Conservation (phyloP, 495 filamentous ascomycete species). For the Xanthoparmelia taractica region DNA sequence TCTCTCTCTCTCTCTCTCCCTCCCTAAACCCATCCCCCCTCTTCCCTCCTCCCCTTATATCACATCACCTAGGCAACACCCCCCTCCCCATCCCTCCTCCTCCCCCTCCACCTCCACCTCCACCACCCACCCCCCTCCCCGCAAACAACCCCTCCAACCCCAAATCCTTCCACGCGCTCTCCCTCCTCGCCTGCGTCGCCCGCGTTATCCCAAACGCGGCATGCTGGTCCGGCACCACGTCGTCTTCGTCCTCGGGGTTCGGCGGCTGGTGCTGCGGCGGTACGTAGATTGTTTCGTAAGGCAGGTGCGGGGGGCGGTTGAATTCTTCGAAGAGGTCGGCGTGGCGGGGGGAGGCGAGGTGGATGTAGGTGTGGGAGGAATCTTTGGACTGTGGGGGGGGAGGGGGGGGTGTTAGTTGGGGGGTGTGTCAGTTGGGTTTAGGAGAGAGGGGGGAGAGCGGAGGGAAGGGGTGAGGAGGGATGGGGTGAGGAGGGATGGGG, state of each 20-base stretch:
- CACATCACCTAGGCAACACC: conserved; percentile 41
- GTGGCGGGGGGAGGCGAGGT: conserved; percentile 70
- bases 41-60: neutral
- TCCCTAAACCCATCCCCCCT: conserved; percentile 9
- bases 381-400: conserved; percentile 66
- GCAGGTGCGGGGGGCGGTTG: conserved; percentile 40
- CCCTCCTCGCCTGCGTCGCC: conserved; percentile 58
- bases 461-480: too few relatives aligned
- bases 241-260: conserved; percentile 97
- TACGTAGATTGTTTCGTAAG: conserved; percentile 72
- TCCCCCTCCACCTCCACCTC: conserved; percentile 46
- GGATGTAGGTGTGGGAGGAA: conserved; percentile 75
- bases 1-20: neutral
- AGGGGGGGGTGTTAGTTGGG: neutral
- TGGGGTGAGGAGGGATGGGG: too few relatives aligned
- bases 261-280: conserved; percentile 81
- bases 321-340: conserved; percentile 79
- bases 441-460: neutral
- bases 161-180: conserved; percentile 80
- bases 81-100: conserved; percentile 26
- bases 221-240: conserved; percentile 95
- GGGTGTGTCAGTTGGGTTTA: neutral
- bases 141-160: conserved; percentile 49
- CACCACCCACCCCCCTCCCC: conserved; percentile 35
- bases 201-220: conserved; percentile 91